These are phyloP conservation scores for Cladophialophora carrionii DNA, from an alignment of 2,329 filamentous ascomycete genomes.

Conservation along the genomic window DNA sequence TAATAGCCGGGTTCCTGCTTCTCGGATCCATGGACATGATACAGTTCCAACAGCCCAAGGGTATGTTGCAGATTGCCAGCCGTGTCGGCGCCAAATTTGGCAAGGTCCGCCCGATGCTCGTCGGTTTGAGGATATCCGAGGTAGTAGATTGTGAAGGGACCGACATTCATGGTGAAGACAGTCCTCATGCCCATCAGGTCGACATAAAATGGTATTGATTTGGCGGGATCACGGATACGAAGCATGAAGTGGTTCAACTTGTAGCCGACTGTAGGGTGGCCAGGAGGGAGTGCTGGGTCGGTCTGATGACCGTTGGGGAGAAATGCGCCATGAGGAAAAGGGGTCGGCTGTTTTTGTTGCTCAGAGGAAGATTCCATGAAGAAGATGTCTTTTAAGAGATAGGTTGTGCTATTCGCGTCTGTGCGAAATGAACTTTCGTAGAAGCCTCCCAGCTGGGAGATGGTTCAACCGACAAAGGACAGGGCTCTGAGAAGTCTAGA, in stretches of 20 bases:
- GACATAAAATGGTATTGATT: slow-evolving; percentile 46
- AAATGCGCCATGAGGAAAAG: slow-evolving; percentile 41
- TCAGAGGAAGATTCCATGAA: slow-evolving; percentile 1
- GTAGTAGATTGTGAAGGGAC: slow-evolving; percentile 49
- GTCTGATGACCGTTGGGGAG: slow-evolving; percentile 41
- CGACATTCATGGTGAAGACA: slow-evolving; percentile 47
- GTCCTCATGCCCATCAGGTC: slow-evolving; percentile 48
- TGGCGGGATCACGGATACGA: slow-evolving; percentile 44
- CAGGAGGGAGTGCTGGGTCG: slow-evolving; percentile 39
- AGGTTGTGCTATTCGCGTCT: not conserved
- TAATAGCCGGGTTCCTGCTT: slow-evolving; percentile 32
- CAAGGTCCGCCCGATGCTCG: slow-evolving; percentile 40
- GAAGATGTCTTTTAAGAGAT: not conserved
- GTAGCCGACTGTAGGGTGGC: slow-evolving; percentile 42
- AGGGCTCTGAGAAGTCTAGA: not conserved
- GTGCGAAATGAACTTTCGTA: not conserved
- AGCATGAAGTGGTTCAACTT: slow-evolving; percentile 48
- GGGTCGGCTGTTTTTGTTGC: slow-evolving; percentile 20
- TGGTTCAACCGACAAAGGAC: not conserved
- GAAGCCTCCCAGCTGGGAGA: not conserved
- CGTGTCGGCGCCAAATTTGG: slow-evolving; percentile 41
- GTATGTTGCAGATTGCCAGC: slow-evolving; percentile 41
- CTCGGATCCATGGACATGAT: slow-evolving; percentile 46
- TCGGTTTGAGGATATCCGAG: slow-evolving; percentile 45
- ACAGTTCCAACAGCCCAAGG: slow-evolving; percentile 45